Evolutionary conservation across 1,139 yeast species (phyloP).

Genomic region (Taphrina betulina): DNA sequence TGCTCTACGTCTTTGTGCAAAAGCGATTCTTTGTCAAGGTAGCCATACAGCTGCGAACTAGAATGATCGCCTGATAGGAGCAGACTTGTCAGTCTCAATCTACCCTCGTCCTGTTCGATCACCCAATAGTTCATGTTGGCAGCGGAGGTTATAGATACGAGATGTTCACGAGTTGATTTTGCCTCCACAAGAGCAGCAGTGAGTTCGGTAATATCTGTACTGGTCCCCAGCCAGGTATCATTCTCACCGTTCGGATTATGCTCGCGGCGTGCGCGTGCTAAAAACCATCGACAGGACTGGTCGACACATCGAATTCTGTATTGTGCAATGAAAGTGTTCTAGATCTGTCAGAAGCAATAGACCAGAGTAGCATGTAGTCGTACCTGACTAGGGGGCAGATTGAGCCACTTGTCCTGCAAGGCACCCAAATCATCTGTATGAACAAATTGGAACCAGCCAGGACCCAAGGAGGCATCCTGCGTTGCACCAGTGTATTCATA

Average conservation of each 20-base stretch:
- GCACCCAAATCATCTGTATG: slow-evolving; percentile 8
- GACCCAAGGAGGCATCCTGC: slow-evolving; percentile 9
- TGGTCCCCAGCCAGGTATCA: slow-evolving; percentile 45
- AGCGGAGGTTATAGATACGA: slow-evolving; percentile 15
- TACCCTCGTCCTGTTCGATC: slow-evolving; percentile 1
- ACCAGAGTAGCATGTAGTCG: no score
- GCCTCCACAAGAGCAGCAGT: slow-evolving; percentile 17
- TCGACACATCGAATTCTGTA: slow-evolving; percentile 44
- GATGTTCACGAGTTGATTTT: slow-evolving; percentile 13
- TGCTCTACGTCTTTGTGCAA: slow-evolving; percentile 12
- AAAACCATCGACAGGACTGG: slow-evolving; percentile 42
- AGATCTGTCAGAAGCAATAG: no score
- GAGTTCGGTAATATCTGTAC: slow-evolving; percentile 48
- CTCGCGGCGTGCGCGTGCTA: slow-evolving; percentile 43
- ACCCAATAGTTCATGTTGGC: slow-evolving; percentile 20
- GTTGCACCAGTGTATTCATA: slow-evolving; percentile 22
- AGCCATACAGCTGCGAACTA: slow-evolving; percentile 4
- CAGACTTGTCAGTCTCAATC: slow-evolving; percentile 10
- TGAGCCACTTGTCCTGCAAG: background rate
- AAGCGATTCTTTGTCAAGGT: slow-evolving; percentile 1
- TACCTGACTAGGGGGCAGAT: slow-evolving; percentile 7
- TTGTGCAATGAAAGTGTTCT: slow-evolving; percentile 41
- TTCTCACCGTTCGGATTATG: slow-evolving; percentile 43
- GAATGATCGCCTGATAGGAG: slow-evolving; percentile 2
- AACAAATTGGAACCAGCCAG: slow-evolving; percentile 13